Base-by-base conservation (phyloP, 441 rosid species). In the Erodium trifolium region DNA sequence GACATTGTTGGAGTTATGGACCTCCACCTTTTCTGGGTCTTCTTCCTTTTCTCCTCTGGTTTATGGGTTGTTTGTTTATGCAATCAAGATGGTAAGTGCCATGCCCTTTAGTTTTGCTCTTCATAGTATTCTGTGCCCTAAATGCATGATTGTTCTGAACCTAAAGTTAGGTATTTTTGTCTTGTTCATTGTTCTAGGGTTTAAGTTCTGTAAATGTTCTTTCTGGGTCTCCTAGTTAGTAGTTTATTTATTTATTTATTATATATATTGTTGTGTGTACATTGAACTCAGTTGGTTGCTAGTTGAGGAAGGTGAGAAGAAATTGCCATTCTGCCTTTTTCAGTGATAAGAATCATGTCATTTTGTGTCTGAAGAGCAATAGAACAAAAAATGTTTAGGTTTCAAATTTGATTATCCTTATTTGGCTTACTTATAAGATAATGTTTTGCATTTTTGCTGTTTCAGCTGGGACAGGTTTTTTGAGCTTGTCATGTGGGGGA, bases 401-500 rank as follows among this genome's bases (percentile, higher is more conserved):
- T 55, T 35, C 49, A 5, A 37, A 37, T 35, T 34, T 16, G 4
- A 10, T 31, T 63, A n/a, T 63, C 18, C 37, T 63, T 29, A 5
- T 57, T 57, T 16, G 14, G 14, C 53, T 47, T 14, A 47, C 14
- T 3, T 18, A 8, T 27, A 59, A 59, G n/a, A 63, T 63, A 11
- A 29, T 63, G 37, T 63, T 63, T 31, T 63, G 37, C 19, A 57
- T 23, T 16, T 57, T 57, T 57, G 3, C 11, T 63, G 37, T 63
- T n/a, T 31, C 16, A 34, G 19, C 51, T 71, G 78, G 19, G 67
- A 70, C 90, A 93, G 98, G 91, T 79, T 93, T 88, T 81, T 76
- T 93, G 82, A 93, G 98, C 71, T 78, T 93, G 63, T 78, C 88
- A 0, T 93, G 98, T 76, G 97, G 98, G 8, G 94, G 87, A 60